Evolutionary conservation across 805 yeast genomes (phyloP).

Genomic region (Kregervanrija delftensis): DNA sequence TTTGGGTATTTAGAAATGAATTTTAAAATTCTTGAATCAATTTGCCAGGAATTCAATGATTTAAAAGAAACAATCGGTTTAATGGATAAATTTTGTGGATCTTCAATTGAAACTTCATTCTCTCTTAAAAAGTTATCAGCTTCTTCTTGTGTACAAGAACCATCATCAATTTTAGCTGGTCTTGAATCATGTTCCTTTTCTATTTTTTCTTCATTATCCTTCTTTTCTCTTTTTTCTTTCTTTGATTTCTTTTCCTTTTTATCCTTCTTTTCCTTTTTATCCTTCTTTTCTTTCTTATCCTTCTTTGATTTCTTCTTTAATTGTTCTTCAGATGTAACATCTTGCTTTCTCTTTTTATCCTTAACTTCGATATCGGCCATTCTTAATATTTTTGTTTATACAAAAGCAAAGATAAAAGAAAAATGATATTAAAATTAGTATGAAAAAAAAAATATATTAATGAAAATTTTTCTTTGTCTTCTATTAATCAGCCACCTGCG

Average conservation of each 20-base stretch:
- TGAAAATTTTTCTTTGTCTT: too few species aligned
- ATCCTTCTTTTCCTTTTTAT: conserved; percentile 33
- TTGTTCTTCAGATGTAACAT: conserved; percentile 15
- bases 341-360: conserved; percentile 24
- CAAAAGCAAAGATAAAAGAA: too few species aligned
- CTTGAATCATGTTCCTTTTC: conserved; percentile 2
- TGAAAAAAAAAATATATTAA: too few species aligned
- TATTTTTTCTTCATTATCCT: background rate
- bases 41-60: conserved; percentile 37
- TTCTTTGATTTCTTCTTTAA: conserved; percentile 24
- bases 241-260: conserved; percentile 27
- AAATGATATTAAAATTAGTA: too few species aligned
- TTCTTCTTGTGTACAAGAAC: conserved; percentile 37
- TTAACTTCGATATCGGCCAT: conserved; percentile 23
- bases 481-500: too few species aligned
- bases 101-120: conserved; percentile 78
- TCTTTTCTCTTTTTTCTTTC: conserved; percentile 7
- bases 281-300: conserved; percentile 28
- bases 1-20: conserved; percentile 67
- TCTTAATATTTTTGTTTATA: conserved; percentile 1
- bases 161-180: conserved; percentile 15
- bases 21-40: conserved; percentile 50
- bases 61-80: conserved; percentile 68
- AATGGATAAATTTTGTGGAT: conserved; percentile 42
- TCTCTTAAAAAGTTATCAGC: conserved; percentile 55